Evolutionary conservation across 345 rosid species (phyloP).

Genomic region (Populus simonii): DNA sequence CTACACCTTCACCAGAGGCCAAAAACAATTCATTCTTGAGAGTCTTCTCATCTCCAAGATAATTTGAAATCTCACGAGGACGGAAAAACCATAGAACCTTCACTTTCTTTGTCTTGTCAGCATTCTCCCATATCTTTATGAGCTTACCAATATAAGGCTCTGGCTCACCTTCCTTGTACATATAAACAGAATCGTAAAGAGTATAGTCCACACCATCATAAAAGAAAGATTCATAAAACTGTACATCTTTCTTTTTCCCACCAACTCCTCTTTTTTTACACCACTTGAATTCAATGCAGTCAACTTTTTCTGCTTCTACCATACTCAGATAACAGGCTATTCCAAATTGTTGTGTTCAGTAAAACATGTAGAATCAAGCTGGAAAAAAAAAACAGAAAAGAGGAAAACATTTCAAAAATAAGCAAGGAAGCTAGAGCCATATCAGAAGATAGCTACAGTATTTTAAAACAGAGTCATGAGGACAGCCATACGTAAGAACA

Average conservation of each 20-base stretch:
- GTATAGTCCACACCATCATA: slow-evolving; percentile 60
- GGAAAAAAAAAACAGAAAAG: neutral
- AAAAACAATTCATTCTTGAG: slow-evolving; percentile 66
- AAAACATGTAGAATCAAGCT: neutral
- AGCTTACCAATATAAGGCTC: slow-evolving; percentile 76
- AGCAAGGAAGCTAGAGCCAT: neutral
- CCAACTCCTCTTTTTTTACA: slow-evolving; percentile 58
- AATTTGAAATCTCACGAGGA: slow-evolving; percentile 54
- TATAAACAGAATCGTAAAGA: slow-evolving; percentile 68
- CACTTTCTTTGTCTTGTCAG: slow-evolving; percentile 46
- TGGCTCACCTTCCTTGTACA: slow-evolving; percentile 34
- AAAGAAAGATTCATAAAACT: slow-evolving; percentile 68
- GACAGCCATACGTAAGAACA: neutral
- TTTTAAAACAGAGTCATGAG: neutral
- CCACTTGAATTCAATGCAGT: slow-evolving; percentile 64
- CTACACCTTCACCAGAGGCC: slow-evolving; percentile 79
- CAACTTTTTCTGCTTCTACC: slow-evolving; percentile 43
- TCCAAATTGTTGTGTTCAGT: neutral
- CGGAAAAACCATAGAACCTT: slow-evolving; percentile 81
- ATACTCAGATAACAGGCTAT: slow-evolving; percentile 28
- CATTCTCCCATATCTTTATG: slow-evolving; percentile 65
- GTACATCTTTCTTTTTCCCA: slow-evolving; percentile 56
- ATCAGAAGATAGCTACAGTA: neutral
- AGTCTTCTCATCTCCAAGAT: slow-evolving; percentile 35
- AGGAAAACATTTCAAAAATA: neutral